These are phyloP conservation scores for Neonectria hederae DNA, from an alignment of 2,329 filamentous ascomycete genomes.

Conservation along the genomic window DNA sequence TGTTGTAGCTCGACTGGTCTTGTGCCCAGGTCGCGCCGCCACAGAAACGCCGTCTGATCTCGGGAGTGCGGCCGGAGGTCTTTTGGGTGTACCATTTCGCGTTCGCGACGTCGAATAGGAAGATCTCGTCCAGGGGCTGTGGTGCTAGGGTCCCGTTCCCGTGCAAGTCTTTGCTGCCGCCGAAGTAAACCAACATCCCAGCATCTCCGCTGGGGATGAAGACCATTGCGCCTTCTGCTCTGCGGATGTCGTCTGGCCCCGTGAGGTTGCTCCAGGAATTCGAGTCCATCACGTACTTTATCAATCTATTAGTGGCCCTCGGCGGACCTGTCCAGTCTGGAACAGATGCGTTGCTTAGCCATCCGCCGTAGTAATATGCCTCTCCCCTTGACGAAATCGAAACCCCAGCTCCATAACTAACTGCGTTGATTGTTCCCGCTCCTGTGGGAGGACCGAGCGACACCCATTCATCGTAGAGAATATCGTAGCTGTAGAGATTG, in stretches of 20 bases:
- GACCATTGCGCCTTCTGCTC: constrained; percentile 18
- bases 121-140: constrained; percentile 17
- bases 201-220: constrained; percentile 20
- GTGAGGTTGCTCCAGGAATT: constrained; percentile 4
- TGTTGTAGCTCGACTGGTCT: constrained; percentile 22
- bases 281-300: constrained; percentile 4
- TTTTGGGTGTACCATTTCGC: constrained; percentile 16
- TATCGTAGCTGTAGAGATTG: constrained; percentile 19
- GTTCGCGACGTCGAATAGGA: constrained; percentile 15
- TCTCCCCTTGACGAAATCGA: constrained; percentile 11
- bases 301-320: neutral
- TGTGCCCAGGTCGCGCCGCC: constrained; percentile 17
- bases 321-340: constrained; percentile 1
- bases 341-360: constrained; percentile 20
- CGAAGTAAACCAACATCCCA: constrained; percentile 21
- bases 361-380: constrained; percentile 22
- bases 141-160: constrained; percentile 3
- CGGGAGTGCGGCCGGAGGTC: constrained; percentile 10
- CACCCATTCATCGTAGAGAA: constrained; percentile 13
- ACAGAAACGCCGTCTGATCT: constrained; percentile 19
- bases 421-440: neutral
- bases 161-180: constrained; percentile 1
- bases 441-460: constrained; percentile 9
- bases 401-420: constrained; percentile 17
- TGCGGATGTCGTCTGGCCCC: neutral